A percentile compares a stretch with the other conserved stretches of the same genome.
These are phyloP conservation scores for Abortiporus biennis DNA, from an alignment of 1,284 basidiomycete genomes.

Conservation along the genomic window DNA sequence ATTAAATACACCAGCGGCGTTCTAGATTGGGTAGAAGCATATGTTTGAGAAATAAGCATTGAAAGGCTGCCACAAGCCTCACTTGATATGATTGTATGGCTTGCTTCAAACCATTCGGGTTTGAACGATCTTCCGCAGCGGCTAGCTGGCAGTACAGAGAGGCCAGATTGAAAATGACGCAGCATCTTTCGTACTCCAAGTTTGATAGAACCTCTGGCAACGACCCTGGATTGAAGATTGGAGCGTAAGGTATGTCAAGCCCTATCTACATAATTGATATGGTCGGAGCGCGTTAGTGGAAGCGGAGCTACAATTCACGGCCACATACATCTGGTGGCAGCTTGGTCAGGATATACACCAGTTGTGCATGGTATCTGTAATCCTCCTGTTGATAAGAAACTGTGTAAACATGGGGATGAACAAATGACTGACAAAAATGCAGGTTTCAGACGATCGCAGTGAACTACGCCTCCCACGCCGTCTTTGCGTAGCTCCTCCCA, in stretches of 20 bases:
- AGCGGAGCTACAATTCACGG: slow-evolving; percentile 2
- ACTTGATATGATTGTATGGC: slow-evolving; percentile 73
- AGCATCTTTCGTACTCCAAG: slow-evolving; percentile 73
- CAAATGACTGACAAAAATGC: slow-evolving; percentile 35
- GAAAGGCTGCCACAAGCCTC: slow-evolving; percentile 14
- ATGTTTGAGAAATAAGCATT: not conserved
- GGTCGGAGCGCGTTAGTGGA: slow-evolving; percentile 7
- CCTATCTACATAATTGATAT: slow-evolving; percentile 53
- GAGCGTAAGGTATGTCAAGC: slow-evolving; percentile 71
- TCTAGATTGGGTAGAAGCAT: slow-evolving; percentile 36
- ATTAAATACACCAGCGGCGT: slow-evolving; percentile 71
- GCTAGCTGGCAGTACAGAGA: slow-evolving; percentile 76
- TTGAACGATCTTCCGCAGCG: slow-evolving; percentile 59
- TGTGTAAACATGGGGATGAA: slow-evolving; percentile 6
- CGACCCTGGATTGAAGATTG: slow-evolving; percentile 55
- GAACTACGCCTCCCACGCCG: slow-evolving; percentile 50
- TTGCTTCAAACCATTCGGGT: slow-evolving; percentile 72
- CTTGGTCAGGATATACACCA: slow-evolving; percentile 72
- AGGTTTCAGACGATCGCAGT: slow-evolving; percentile 46
- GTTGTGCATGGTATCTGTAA: slow-evolving; percentile 83
- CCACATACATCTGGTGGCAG: slow-evolving; percentile 58
- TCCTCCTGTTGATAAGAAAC: not conserved
- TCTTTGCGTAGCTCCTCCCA: slow-evolving; percentile 70
- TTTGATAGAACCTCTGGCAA: slow-evolving; percentile 64
- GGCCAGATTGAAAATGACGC: slow-evolving; percentile 80